These are phyloP conservation scores for Fraxinus nigra DNA, from an alignment of 305 asterid species.

Conservation along the genomic window DNA sequence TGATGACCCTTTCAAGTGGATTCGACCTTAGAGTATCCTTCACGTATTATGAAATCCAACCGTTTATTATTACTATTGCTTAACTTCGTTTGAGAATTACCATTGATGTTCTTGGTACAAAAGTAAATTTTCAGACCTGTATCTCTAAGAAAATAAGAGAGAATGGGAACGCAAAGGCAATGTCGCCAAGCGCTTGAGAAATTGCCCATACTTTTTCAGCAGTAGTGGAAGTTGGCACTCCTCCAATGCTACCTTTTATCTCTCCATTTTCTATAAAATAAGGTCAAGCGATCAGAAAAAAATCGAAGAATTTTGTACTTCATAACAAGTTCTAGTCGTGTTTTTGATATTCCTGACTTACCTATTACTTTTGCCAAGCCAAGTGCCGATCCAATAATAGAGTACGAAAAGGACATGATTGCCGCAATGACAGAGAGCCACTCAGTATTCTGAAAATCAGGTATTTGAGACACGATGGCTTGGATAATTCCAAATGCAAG, in stretches of 20 bases:
- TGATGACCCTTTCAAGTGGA: constrained; percentile 36
- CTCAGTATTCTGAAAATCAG: constrained; percentile 34
- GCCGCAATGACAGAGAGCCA: constrained; percentile 49
- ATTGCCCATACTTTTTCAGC: constrained; percentile 39
- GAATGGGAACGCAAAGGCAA: constrained; percentile 48
- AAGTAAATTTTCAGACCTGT: constrained; percentile 28
- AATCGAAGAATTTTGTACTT: background rate
- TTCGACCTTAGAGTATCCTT: constrained; percentile 40
- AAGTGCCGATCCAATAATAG: constrained; percentile 46
- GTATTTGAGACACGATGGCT: constrained; percentile 40
- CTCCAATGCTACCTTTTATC: constrained; percentile 41
- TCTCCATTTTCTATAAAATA: constrained; percentile 41
- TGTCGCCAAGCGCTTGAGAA: constrained; percentile 39
- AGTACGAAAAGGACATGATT: constrained; percentile 43
- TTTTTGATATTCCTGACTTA: constrained; percentile 2
- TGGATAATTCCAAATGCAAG: constrained; percentile 43
- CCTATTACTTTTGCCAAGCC: constrained; percentile 46
- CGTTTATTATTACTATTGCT: background rate
- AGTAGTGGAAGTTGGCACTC: constrained; percentile 34
- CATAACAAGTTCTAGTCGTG: background rate
- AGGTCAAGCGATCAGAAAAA: background rate
- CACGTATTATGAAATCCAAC: background rate
- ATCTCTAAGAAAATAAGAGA: constrained; percentile 37
- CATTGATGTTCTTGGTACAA: background rate
- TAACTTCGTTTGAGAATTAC: background rate